phyloP scores from a whole-genome alignment of 2,329 filamentous ascomycete species.

The Acephala macrosclerotiorum region DNA sequence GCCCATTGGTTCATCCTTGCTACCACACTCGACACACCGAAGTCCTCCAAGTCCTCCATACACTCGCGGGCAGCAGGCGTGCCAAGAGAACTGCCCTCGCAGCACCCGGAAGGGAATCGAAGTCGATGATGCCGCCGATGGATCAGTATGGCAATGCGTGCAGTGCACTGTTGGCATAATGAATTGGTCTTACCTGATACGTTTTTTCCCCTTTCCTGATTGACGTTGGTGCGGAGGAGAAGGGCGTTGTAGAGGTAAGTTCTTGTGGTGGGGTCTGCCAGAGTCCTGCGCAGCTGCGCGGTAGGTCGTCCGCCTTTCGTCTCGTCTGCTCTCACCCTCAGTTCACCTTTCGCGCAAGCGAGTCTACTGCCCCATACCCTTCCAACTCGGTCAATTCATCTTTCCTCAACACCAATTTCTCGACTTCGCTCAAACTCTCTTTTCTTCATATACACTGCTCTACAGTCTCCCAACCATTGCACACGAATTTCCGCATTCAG shows the following conservation, averaged over 20 bases:
- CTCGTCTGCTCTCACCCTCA: constrained; percentile 14
- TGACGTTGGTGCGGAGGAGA: not conserved
- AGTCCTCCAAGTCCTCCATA: constrained; percentile 22
- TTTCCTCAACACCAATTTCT: constrained; percentile 6
- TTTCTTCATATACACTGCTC: constrained; percentile 3
- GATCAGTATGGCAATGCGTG: constrained; percentile 4
- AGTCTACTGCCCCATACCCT: constrained; percentile 17
- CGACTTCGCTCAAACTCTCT: not conserved
- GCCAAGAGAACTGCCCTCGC: constrained; percentile 21
- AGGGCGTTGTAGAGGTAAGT: constrained; percentile 12
- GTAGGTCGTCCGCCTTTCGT: constrained; percentile 14
- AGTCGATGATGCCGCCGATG: constrained; percentile 3
- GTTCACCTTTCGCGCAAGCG: constrained; percentile 14
- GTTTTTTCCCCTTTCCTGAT: not conserved
- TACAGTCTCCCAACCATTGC: not conserved
- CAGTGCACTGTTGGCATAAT: constrained; percentile 8
- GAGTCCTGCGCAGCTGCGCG: constrained; percentile 15
- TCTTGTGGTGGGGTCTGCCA: constrained; percentile 16
- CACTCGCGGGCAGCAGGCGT: constrained; percentile 18
- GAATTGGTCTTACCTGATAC: constrained; percentile 8
- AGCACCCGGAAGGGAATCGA: not conserved
- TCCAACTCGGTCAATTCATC: constrained; percentile 16
- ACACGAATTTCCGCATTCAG: constrained; percentile 7
- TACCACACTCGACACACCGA: constrained; percentile 25
- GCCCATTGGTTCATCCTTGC: constrained; percentile 28